Evolutionary conservation across 495 filamentous ascomycete genomes (phyloP).

Genomic region (Hypoxylon trugodes): DNA sequence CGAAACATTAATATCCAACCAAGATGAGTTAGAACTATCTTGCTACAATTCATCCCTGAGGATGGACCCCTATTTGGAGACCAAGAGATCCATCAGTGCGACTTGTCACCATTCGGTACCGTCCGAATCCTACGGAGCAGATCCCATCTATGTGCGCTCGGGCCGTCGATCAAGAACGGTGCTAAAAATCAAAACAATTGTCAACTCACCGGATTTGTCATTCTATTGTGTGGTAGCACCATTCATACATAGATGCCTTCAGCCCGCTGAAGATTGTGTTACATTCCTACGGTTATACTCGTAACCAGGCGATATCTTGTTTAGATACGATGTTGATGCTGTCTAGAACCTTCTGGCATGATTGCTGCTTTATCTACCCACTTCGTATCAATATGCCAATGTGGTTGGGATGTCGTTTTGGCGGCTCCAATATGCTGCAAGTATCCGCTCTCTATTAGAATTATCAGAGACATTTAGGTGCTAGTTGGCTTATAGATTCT

Average conservation of each 20-base stretch:
- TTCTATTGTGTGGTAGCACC: constrained; percentile 13
- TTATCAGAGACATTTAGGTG: neutral
- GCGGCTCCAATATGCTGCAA: constrained; percentile 20
- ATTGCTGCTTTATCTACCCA: constrained; percentile 7
- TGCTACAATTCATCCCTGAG: too few relatives aligned
- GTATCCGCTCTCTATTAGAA: constrained; percentile 1
- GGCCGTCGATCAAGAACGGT: constrained; percentile 19
- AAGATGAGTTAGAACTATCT: too few relatives aligned
- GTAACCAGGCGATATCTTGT: neutral
- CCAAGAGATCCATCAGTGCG: too few relatives aligned
- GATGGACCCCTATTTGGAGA: too few relatives aligned
- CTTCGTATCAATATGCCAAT: neutral
- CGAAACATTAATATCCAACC: too few relatives aligned
- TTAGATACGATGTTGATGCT: neutral
- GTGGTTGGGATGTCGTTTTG: constrained; percentile 9
- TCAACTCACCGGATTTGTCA: constrained; percentile 31
- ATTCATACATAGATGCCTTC: constrained; percentile 10
- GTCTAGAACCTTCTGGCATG: neutral
- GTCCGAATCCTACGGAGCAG: constrained; percentile 20
- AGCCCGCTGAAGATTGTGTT: constrained; percentile 14
- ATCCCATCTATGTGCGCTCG: neutral
- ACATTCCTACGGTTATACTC: neutral
- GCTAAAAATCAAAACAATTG: constrained; percentile 7
- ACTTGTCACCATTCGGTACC: constrained; percentile 18
- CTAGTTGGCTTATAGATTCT: neutral